Evolutionary conservation across 148 eudicot species (phyloP), one percentile per base, ranked within the genome.

Genomic region (Rhododendron williamsianum): DNA sequence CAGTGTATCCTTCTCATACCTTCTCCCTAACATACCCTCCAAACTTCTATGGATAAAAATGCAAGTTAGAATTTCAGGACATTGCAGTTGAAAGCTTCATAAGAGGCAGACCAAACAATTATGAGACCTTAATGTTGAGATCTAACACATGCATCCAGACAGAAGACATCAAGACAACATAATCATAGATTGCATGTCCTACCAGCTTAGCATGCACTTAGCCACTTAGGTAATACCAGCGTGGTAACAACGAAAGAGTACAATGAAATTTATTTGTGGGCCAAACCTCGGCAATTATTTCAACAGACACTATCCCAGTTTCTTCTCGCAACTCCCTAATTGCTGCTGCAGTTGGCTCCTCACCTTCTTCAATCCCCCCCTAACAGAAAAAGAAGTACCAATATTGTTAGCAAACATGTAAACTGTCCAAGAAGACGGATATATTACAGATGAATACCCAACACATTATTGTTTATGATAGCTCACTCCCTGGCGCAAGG

Each of bases 301-400:
- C 96, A 88, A 93, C 95, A 83, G 98, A 95, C 10, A 87, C 91
- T 23, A 96, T 85, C 82, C 99, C 98, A 80, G 98, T 96, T 93
- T 96, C 99, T 90, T 96, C 99, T 85, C 89, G 91, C 88, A 96
- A 81, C 88, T 95, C 97, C 87, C 99, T 90, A 52, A 95, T 86
- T 83, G 99, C 99, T 60, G 99, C 97, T 83, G 94, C 85, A 78
- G 78, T 88, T 16, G 98, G 99, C 60, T 92, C 94, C 91, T 96
- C 99, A 4, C 91, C 94, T 21, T 96, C 99, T 92, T 96, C 99
- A 86, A 95, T 96, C 4, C 95, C 98, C 12, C 99, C 99, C 98
- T 94, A 77, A 83, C 25, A 81, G 72, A 72, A 60, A 84, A 36
- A 48, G 15, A 13, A 13, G 27, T 48, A 76, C 36, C 76, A 81